Percentiles rank a stretch among this genome's conserved stretches.
Conservation (phyloP, 1,139 yeast species). For the Taphrina pruni region DNA sequence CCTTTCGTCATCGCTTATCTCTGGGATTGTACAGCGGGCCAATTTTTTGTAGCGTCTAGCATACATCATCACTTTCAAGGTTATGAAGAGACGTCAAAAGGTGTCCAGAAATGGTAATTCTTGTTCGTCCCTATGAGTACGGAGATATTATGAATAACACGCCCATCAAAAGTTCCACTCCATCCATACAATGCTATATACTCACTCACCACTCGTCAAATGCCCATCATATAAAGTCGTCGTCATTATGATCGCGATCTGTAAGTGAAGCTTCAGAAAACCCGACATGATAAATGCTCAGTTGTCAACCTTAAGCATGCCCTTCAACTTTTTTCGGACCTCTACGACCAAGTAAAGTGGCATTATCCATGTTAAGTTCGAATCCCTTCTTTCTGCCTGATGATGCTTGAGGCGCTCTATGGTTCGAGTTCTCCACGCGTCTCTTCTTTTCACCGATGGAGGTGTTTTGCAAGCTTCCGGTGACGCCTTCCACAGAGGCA, state of each 20-base stretch:
- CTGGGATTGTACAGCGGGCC: no score
- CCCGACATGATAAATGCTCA: neutral
- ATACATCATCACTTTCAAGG: no score
- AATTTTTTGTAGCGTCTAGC: no score
- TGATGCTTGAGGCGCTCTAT: constrained; percentile 42
- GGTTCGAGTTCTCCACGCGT: constrained; percentile 42
- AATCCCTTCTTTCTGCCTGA: constrained; percentile 56
- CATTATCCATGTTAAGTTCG: constrained; percentile 75
- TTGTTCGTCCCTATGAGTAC: constrained; percentile 1
- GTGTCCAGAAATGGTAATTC: no score
- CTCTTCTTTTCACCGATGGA: constrained; percentile 40
- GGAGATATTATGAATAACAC: neutral
- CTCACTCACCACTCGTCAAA: constrained; percentile 11
- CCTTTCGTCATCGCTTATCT: no score
- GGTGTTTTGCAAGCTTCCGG: constrained; percentile 30
- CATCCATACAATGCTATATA: constrained; percentile 10
- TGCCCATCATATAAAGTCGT: neutral
- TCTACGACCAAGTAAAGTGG: constrained; percentile 80
- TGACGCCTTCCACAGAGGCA: constrained; percentile 35
- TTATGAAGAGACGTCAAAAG: no score
- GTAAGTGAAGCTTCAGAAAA: no score
- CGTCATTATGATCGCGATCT: neutral
- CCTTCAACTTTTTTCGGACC: constrained; percentile 27
- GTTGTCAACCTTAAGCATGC: constrained; percentile 2
- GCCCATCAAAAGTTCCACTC: constrained; percentile 1